These are phyloP conservation scores for Endotrypanum monterogeii DNA, from an alignment of 208 protist species.

Conservation along the genomic window DNA sequence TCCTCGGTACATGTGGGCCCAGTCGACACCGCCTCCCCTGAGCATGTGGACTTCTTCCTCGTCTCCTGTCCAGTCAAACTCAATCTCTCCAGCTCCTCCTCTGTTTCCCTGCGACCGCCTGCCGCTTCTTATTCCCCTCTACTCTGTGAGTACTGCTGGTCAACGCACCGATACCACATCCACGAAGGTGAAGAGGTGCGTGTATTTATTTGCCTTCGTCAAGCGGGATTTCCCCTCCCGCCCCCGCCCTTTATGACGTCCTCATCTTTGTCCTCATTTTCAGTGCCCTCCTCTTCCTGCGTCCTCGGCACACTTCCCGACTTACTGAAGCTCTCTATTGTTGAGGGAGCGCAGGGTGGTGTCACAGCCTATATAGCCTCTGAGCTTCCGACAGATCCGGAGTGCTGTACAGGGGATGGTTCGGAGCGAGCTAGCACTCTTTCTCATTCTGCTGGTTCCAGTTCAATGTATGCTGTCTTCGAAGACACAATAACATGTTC, in stretches of 20 bases:
- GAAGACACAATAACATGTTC: constrained; percentile 1
- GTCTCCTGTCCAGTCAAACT: not conserved
- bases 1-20: not conserved
- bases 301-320: constrained; percentile 10
- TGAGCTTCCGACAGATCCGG: not conserved
- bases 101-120: not conserved
- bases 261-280: not conserved
- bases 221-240: not conserved
- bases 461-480: constrained; percentile 6
- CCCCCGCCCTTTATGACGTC: not conserved
- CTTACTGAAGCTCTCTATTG: not conserved
- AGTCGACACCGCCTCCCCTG: no score
- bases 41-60: not conserved
- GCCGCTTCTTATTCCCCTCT: not conserved
- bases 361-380: constrained; percentile 7
- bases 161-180: not conserved
- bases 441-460: not conserved
- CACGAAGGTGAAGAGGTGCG: not conserved
- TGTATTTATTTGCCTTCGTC: not conserved
- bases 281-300: constrained; percentile 1
- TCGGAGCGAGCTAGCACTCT: not conserved
- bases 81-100: not conserved
- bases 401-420: not conserved
- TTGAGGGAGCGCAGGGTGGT: not conserved
- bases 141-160: not conserved